phyloP scores from a whole-genome alignment of 169 alveolate genomes.

The Eimeria falciformis region DNA sequence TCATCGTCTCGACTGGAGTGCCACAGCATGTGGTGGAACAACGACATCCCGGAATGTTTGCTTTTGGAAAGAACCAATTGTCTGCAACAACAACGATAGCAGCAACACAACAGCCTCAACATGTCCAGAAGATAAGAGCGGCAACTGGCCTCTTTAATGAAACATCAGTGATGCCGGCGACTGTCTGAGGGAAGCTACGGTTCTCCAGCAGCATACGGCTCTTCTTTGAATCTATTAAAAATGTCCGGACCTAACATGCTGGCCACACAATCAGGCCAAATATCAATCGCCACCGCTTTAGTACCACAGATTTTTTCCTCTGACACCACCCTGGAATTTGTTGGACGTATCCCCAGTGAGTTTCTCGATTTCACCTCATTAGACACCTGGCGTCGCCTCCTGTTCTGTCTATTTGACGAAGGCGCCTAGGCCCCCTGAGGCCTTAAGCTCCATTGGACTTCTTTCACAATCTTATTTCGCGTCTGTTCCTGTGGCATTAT shows the following conservation, averaged over 20 bases:
- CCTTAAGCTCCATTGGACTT: no score
- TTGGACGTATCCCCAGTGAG: no score
- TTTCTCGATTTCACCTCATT: neutral
- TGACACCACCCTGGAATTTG: no score
- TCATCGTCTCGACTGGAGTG: conserved; percentile 55
- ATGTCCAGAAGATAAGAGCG: neutral
- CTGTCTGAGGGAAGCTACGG: neutral
- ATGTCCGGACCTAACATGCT: conserved; percentile 61
- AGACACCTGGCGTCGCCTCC: neutral
- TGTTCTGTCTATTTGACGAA: no score
- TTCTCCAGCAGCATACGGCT: conserved; percentile 22
- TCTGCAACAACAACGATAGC: neutral
- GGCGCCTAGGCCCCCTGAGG: no score
- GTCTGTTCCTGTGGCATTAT: no score
- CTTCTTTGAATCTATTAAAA: conserved; percentile 44
- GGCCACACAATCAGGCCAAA: conserved; percentile 63
- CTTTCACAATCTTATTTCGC: no score
- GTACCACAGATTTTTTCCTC: no score
- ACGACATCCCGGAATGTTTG: conserved; percentile 29
- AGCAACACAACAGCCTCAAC: neutral
- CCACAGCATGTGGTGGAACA: conserved; percentile 64
- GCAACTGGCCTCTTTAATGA: neutral
- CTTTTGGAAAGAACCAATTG: conserved; percentile 29
- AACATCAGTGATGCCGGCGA: neutral
- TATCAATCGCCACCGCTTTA: neutral